These are phyloP conservation scores for Grifola frondosa DNA, from an alignment of 1,284 basidiomycete species.

Conservation along the genomic window DNA sequence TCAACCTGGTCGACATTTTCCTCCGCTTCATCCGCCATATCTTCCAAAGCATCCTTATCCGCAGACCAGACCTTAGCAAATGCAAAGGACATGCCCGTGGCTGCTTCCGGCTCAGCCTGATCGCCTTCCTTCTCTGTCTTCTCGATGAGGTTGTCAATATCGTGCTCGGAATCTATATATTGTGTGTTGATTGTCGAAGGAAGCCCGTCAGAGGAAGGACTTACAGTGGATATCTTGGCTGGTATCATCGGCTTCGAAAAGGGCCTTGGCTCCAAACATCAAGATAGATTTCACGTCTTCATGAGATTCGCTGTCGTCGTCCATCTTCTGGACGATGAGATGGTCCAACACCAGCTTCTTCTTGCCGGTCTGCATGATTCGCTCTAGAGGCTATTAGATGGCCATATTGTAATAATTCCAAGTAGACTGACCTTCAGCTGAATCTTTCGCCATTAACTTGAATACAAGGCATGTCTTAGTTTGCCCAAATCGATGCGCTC, in stretches of 20 bases:
- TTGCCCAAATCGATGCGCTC: constrained; percentile 83
- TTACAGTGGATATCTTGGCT: constrained; percentile 72
- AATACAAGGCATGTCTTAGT: constrained; percentile 85
- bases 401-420: not conserved
- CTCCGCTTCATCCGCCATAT: constrained; percentile 52
- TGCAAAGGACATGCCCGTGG: constrained; percentile 60
- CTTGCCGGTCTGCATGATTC: constrained; percentile 85
- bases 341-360: constrained; percentile 91
- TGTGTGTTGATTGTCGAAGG: not conserved
- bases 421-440: constrained; percentile 70
- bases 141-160: constrained; percentile 81
- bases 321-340: constrained; percentile 91
- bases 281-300: constrained; percentile 80
- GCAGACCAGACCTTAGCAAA: constrained; percentile 91
- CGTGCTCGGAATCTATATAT: constrained; percentile 68
- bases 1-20: constrained; percentile 53
- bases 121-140: constrained; percentile 78
- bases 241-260: constrained; percentile 63
- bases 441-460: constrained; percentile 88
- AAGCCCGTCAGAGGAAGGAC: constrained; percentile 22
- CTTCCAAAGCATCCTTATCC: constrained; percentile 66
- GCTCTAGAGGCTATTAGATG: constrained; percentile 48
- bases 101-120: constrained; percentile 44
- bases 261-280: constrained; percentile 77
- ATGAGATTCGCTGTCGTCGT: constrained; percentile 70